A percentile compares a stretch with the other conserved stretches of the same genome.
These are phyloP conservation scores for Hygrocybe coccinea DNA, from an alignment of 768 basidiomycete species.

Conservation along the genomic window DNA sequence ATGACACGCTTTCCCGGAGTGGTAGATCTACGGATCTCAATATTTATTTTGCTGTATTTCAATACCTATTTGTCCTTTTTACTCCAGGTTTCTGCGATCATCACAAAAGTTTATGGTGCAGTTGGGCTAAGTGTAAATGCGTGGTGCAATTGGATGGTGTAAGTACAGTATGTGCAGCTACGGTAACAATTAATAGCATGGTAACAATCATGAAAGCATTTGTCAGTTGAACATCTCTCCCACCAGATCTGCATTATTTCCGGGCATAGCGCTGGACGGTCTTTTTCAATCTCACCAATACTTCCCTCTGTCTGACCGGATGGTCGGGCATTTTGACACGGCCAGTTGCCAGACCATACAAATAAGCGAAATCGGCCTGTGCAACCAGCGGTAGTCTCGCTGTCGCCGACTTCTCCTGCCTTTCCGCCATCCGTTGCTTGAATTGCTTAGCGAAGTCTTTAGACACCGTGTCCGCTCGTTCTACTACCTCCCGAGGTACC, in stretches of 20 bases:
- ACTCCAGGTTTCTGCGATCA: too few relatives aligned
- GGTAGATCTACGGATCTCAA: conserved; percentile 63
- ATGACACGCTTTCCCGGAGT: conserved; percentile 99
- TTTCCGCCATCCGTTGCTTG: conserved; percentile 68
- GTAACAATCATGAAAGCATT: neutral
- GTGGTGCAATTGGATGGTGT: too few relatives aligned
- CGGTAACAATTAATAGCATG: neutral
- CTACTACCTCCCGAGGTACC: conserved; percentile 78
- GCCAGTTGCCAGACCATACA: conserved; percentile 59
- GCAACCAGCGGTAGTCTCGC: conserved; percentile 68
- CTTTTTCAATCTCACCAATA: conserved; percentile 50
- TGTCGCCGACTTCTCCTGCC: conserved; percentile 48
- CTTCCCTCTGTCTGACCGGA: conserved; percentile 45
- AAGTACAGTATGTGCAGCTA: neutral
- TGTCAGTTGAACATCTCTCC: too few relatives aligned
- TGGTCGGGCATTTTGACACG: conserved; percentile 50
- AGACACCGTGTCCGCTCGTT: conserved; percentile 84
- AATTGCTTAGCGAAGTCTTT: conserved; percentile 84
- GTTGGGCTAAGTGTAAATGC: too few relatives aligned
- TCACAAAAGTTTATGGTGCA: too few relatives aligned
- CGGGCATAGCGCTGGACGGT: conserved; percentile 12
- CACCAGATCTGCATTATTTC: neutral
- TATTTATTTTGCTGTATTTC: conserved; percentile 41
- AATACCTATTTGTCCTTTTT: too few relatives aligned
- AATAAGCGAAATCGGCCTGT: conserved; percentile 87